Evolutionary conservation across 2,329 filamentous ascomycete species (phyloP).

Genomic region (Cladophialophora exuberans): DNA sequence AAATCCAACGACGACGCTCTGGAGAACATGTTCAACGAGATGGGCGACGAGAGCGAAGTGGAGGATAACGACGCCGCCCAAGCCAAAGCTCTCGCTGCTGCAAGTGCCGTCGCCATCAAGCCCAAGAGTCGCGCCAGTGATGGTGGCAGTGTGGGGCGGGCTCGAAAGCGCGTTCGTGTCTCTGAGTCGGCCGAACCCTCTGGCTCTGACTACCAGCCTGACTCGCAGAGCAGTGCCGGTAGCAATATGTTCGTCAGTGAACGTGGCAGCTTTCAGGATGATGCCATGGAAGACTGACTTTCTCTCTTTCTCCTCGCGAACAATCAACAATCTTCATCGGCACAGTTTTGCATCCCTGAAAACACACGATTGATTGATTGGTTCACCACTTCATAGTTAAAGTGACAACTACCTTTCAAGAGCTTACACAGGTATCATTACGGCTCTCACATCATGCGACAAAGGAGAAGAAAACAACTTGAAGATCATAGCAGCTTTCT

Average conservation of each 20-base stretch:
- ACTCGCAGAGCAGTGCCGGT: not conserved
- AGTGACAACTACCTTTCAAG: too few relatives aligned
- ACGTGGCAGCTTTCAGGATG: conserved; percentile 3
- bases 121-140: not conserved
- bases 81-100: not conserved
- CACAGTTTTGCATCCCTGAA: too few relatives aligned
- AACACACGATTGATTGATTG: too few relatives aligned
- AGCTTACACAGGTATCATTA: too few relatives aligned
- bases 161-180: conserved; percentile 12
- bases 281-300: conserved; percentile 7
- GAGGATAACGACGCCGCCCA: not conserved
- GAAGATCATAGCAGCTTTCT: too few relatives aligned
- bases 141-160: not conserved
- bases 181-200: conserved; percentile 5
- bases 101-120: not conserved
- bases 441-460: too few relatives aligned
- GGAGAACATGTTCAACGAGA: conserved; percentile 6
- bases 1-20: conserved; percentile 10
- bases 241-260: conserved; percentile 15
- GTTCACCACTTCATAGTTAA: too few relatives aligned
- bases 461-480: too few relatives aligned
- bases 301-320: not conserved
- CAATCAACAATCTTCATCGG: too few relatives aligned
- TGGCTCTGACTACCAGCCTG: not conserved
- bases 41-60: conserved; percentile 11